Evolutionary conservation across 257 asterid genomes (phyloP).

Genomic region (Penstemon davidsonii): DNA sequence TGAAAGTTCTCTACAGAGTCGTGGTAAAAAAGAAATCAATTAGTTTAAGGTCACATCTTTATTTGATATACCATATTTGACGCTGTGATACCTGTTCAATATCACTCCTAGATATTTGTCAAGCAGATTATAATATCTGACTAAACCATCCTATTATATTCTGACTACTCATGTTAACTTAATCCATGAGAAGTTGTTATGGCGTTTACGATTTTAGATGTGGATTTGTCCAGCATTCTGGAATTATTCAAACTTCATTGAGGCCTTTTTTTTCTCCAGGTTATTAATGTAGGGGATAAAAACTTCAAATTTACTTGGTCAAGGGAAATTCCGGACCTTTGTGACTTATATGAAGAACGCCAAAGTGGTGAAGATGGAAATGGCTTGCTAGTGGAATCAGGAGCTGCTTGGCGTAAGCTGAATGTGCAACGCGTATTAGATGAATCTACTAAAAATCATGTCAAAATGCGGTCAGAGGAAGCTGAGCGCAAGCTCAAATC

Average conservation of each 20-base stretch:
- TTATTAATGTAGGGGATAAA: constrained; percentile 83
- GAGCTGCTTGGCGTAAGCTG: constrained; percentile 89
- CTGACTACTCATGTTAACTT: constrained; percentile 8
- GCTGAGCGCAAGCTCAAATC: constrained; percentile 78
- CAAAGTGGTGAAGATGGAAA: constrained; percentile 85
- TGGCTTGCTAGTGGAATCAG: constrained; percentile 89
- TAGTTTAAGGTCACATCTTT: background rate
- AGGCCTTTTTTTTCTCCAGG: constrained; percentile 42
- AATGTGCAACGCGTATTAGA: constrained; percentile 90
- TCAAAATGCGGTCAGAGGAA: constrained; percentile 90
- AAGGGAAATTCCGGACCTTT: constrained; percentile 64
- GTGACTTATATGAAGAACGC: constrained; percentile 93
- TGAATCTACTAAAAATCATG: constrained; percentile 86
- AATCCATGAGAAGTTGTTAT: background rate
- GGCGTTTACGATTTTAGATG: constrained; percentile 4
- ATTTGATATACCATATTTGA: background rate
- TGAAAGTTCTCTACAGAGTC: background rate
- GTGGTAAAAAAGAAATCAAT: constrained; percentile 1
- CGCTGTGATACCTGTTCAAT: background rate
- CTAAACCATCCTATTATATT: background rate
- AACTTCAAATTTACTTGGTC: constrained; percentile 92
- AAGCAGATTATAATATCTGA: constrained; percentile 13
- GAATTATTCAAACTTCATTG: constrained; percentile 1
- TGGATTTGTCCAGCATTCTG: constrained; percentile 12
- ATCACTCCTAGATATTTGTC: constrained; percentile 14